Evolutionary conservation across 2,329 filamentous ascomycete genomes (phyloP), one percentile per base, ranked within the genome.

Genomic region (Leptodontidium sp.): DNA sequence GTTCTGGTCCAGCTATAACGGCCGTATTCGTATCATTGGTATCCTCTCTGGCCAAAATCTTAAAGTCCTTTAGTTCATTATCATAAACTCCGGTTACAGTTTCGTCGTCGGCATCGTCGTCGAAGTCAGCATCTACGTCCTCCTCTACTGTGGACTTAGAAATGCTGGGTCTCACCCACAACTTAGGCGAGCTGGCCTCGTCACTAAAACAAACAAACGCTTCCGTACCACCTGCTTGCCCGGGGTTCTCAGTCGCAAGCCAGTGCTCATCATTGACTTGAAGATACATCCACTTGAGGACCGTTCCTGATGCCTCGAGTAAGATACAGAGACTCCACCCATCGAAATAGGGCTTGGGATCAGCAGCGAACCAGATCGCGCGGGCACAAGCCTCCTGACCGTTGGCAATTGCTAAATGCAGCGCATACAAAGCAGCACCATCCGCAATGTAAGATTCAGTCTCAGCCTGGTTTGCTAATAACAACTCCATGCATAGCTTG

Each of bases 201-300:
- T 35, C 15, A 35, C 52, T 35, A 2, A 55, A 35, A 35, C 52
- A 55, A 24, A 35, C 26, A 55, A 55, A 55, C 52, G 17, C 12
- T 35, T 32, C 52, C 14, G 29, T 55, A 7, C 52, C 52, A 35
- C 26, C 29, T n/a, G 14, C 29, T 14, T 55, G 52, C 6, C 4
- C 1, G 1, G 52, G 52, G 14, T 55, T 29, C 29, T 55, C 52
- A 35, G 29, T 35, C 29, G 52, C 52, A 55, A 55, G 4, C 52
- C 52, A 32, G 29, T 35, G 29, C 26, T 55, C 2, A 32, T 55
- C 29, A 35, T 55, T 55, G 29, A 55, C 52, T 35, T 55, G 14
- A 17, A 55, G 52, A 14, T 55, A 55, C 52, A 55, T 55, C 52
- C 52, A 55, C 15, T 55, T 32, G 52, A 55, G 52, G 14, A 55